Conservation (phyloP, 75 land plant species). For the Cupressus sempervirens region DNA sequence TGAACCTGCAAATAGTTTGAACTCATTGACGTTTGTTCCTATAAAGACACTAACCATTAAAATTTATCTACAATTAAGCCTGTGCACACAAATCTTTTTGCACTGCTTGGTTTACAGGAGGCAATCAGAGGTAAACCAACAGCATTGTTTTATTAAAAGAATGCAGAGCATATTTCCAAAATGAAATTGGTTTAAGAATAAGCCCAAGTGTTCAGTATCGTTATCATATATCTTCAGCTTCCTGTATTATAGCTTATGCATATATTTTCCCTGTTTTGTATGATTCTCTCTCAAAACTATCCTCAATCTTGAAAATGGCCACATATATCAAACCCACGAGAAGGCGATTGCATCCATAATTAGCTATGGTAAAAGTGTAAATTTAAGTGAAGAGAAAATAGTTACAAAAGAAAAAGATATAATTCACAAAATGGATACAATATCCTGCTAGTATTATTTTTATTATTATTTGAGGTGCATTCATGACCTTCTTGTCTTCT, state of each 20-base stretch:
- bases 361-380: not conserved
- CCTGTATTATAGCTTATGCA: not conserved
- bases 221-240: not conserved
- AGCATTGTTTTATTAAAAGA: not conserved
- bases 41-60: no score
- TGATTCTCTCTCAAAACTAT: not conserved
- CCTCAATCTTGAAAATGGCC: not conserved
- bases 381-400: no score
- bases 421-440: no score
- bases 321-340: not conserved
- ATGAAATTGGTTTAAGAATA: not conserved
- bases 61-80: not conserved
- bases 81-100: not conserved
- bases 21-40: no score
- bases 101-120: not conserved
- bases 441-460: no score
- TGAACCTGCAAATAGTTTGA: not conserved
- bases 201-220: not conserved
- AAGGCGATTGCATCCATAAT: not conserved
- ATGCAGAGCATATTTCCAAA: not conserved
- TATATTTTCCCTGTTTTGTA: not conserved
- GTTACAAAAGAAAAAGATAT: no score
- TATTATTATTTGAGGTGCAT: no score
- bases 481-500: no score
- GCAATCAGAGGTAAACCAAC: not conserved